Percentiles rank a stretch among this genome's conserved stretches.
Conservation (phyloP, 495 filamentous ascomycete genomes). For the Penicillium herquei region DNA sequence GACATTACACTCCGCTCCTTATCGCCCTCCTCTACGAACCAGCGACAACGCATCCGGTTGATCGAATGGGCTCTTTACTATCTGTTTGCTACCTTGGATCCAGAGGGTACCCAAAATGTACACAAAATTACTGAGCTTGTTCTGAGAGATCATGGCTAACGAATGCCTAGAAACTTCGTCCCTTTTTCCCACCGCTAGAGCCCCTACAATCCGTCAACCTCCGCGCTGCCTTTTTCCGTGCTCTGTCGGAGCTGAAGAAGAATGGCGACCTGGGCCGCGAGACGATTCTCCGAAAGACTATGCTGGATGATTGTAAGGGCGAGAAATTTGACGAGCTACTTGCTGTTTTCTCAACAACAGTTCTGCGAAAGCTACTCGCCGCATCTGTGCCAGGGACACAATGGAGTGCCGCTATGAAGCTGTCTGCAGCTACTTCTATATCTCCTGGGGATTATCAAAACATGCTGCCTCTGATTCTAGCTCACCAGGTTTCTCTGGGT, state of each 20-base stretch:
- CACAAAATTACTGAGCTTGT: conserved; percentile 3
- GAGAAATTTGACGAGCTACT: conserved; percentile 79
- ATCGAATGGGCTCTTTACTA: conserved; percentile 85
- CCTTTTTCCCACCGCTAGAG: conserved; percentile 85
- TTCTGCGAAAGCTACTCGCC: conserved; percentile 66
- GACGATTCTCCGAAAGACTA: conserved; percentile 75
- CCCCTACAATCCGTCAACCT: conserved; percentile 86
- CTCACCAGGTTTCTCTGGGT: conserved; percentile 65
- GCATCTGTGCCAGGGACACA: conserved; percentile 33
- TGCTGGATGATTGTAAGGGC: conserved; percentile 89
- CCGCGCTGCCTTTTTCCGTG: conserved; percentile 77
- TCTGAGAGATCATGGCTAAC: not conserved
- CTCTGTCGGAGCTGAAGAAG: conserved; percentile 79
- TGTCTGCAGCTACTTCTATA: conserved; percentile 63
- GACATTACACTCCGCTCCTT: conserved; percentile 62
- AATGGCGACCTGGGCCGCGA: conserved; percentile 78
- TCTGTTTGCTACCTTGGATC: conserved; percentile 79
- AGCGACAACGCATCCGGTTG: conserved; percentile 73
- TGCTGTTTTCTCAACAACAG: conserved; percentile 72
- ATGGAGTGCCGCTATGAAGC: conserved; percentile 48
- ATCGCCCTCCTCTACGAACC: conserved; percentile 65
- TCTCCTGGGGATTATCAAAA: conserved; percentile 58
- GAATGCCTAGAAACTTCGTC: conserved; percentile 67
- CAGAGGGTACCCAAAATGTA: conserved; percentile 68
- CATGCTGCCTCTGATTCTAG: conserved; percentile 65